Evolutionary conservation across 2,329 filamentous ascomycete species (phyloP).

Genomic region (Teratosphaeria viscida): DNA sequence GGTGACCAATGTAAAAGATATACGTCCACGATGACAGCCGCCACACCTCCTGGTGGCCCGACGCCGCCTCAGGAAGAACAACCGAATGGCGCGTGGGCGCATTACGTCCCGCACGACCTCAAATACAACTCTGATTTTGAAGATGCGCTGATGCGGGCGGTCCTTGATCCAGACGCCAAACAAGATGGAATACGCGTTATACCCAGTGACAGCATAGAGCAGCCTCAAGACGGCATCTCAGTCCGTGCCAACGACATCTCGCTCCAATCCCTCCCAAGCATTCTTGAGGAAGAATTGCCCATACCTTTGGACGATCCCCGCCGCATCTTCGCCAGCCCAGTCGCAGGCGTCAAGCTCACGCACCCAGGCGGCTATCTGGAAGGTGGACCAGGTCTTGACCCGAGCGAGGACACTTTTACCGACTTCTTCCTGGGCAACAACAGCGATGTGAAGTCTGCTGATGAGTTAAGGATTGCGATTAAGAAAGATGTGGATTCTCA

Average conservation of each 20-base stretch:
- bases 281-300: slow-evolving; percentile 28
- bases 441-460: slow-evolving; percentile 22
- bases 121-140: slow-evolving; percentile 36
- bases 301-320: slow-evolving; percentile 33
- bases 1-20: neutral
- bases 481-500: slow-evolving; percentile 19
- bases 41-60: neutral
- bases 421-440: slow-evolving; percentile 30
- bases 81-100: slow-evolving; percentile 18
- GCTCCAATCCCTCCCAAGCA: slow-evolving; percentile 16
- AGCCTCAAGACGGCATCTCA: slow-evolving; percentile 16
- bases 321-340: slow-evolving; percentile 31
- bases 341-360: slow-evolving; percentile 37
- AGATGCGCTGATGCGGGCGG: slow-evolving; percentile 31
- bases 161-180: slow-evolving; percentile 25
- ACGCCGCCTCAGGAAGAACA: slow-evolving; percentile 15
- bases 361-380: slow-evolving; percentile 38
- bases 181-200: slow-evolving; percentile 18
- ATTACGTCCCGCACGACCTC: slow-evolving; percentile 34
- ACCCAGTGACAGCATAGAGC: slow-evolving; percentile 16
- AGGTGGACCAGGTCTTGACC: slow-evolving; percentile 35
- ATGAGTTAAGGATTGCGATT: slow-evolving; percentile 26
- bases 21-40: neutral
- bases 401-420: slow-evolving; percentile 29
- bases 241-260: slow-evolving; percentile 19